Conservation (phyloP, 305 asterid species). For the Lippia alba region DNA sequence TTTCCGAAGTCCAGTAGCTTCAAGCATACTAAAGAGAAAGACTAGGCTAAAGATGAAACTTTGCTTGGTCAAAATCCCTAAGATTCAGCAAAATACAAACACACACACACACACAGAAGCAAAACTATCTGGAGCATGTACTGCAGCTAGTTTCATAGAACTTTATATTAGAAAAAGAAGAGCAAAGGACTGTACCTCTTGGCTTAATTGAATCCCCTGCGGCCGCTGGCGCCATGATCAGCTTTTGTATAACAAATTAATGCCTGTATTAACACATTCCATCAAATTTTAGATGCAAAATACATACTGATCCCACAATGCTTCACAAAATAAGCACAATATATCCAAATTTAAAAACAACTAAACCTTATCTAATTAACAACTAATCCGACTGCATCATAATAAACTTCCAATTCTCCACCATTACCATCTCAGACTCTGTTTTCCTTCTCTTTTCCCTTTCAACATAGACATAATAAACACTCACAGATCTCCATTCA, state of each 20-base stretch:
- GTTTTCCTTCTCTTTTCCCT: background rate
- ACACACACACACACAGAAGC: constrained; percentile 5
- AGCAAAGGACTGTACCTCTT: constrained; percentile 43
- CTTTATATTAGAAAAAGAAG: background rate
- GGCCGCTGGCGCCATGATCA: constrained; percentile 55
- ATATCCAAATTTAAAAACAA: background rate
- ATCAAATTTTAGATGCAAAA: constrained; percentile 30
- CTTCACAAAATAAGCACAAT: constrained; percentile 29
- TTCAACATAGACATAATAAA: background rate
- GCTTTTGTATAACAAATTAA: constrained; percentile 32
- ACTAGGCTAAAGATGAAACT: constrained; percentile 14
- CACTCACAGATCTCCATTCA: constrained; percentile 36
- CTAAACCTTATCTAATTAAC: background rate
- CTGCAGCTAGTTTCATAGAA: constrained; percentile 7
- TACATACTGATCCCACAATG: constrained; percentile 27
- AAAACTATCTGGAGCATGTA: constrained; percentile 5
- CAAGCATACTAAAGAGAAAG: constrained; percentile 7
- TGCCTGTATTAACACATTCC: constrained; percentile 33
- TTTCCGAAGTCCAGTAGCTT: constrained; percentile 7
- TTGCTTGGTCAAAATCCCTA: constrained; percentile 9
- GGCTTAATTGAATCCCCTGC: constrained; percentile 58
- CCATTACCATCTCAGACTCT: background rate
- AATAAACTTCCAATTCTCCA: constrained; percentile 7
- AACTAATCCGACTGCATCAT: constrained; percentile 18
- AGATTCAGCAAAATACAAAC: constrained; percentile 13